phyloP scores from a whole-genome alignment of 2,329 filamentous ascomycete genomes.

The Fusarium liriodendri region DNA sequence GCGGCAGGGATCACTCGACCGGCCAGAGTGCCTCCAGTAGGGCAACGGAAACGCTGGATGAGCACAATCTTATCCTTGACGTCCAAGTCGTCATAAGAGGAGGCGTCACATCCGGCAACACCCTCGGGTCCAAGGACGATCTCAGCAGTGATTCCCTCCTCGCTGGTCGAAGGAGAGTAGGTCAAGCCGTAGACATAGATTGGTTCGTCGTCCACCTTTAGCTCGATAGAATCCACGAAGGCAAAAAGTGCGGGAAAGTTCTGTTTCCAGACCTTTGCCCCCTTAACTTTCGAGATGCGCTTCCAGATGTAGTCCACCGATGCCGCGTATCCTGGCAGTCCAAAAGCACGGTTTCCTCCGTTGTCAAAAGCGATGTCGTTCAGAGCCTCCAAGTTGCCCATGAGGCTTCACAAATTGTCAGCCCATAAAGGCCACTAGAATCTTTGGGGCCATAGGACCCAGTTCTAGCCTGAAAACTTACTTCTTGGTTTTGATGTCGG shows the following conservation, averaged over 20 bases:
- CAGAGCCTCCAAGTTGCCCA: constrained; percentile 23
- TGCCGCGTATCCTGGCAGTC: constrained; percentile 60
- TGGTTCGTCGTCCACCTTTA: constrained; percentile 46
- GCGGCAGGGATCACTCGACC: constrained; percentile 36
- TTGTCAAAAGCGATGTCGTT: constrained; percentile 47
- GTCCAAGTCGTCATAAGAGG: constrained; percentile 34
- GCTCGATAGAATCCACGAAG: constrained; percentile 50
- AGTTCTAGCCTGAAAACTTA: background rate
- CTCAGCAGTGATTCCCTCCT: constrained; percentile 35
- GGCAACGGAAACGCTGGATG: constrained; percentile 36
- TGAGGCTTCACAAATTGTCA: constrained; percentile 10
- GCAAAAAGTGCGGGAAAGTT: constrained; percentile 63
- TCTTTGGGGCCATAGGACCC: background rate
- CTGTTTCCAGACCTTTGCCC: constrained; percentile 56
- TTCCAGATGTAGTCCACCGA: constrained; percentile 62
- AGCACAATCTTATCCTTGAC: constrained; percentile 44
- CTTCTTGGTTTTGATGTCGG: constrained; percentile 33
- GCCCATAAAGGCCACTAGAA: background rate
- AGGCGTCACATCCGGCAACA: constrained; percentile 34
- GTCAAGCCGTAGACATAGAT: constrained; percentile 36
- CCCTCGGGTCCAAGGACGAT: constrained; percentile 34
- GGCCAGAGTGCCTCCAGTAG: constrained; percentile 39
- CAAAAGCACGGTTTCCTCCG: constrained; percentile 65
- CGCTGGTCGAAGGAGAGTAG: constrained; percentile 32
- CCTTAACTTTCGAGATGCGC: constrained; percentile 55